These are phyloP conservation scores for Euphorbia celastroides DNA, from an alignment of 441 rosid genomes.

Conservation along the genomic window DNA sequence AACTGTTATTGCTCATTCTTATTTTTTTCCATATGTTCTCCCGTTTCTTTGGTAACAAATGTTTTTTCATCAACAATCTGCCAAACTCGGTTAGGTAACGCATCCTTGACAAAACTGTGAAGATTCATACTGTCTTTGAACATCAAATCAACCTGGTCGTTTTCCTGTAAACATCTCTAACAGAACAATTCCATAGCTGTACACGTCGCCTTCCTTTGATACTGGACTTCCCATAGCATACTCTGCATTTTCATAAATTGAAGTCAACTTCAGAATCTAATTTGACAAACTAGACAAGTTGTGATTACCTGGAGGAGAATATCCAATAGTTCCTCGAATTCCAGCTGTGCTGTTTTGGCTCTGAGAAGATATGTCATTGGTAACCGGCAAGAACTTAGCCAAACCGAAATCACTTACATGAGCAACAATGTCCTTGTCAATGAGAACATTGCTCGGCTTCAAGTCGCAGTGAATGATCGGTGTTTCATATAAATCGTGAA, in stretches of 20 bases:
- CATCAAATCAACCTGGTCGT: background rate
- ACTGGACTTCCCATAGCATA: constrained; percentile 5
- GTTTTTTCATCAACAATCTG: background rate
- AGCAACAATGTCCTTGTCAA: constrained; percentile 15
- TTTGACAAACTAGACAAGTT: too few relatives aligned
- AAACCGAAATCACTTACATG: constrained; percentile 15
- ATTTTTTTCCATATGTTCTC: too few relatives aligned
- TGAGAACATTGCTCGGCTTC: constrained; percentile 27
- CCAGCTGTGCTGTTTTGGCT: background rate
- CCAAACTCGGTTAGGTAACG: background rate
- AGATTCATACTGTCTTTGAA: background rate
- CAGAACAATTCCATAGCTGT: constrained; percentile 3
- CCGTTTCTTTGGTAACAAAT: background rate
- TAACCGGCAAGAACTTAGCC: background rate
- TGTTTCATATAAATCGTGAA: constrained; percentile 21
- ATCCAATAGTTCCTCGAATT: constrained; percentile 15
- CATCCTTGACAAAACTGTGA: constrained; percentile 8
- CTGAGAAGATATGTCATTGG: background rate
- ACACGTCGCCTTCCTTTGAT: background rate
- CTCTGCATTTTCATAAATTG: constrained; percentile 11
- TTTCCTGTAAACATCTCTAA: constrained; percentile 15
- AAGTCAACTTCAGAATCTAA: too few relatives aligned
- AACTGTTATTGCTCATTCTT: background rate
- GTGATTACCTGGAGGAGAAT: constrained; percentile 14
- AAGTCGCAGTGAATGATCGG: constrained; percentile 19